These are phyloP conservation scores for Arthrobotrys iridis DNA, from an alignment of 2,329 filamentous ascomycete genomes.

Conservation along the genomic window DNA sequence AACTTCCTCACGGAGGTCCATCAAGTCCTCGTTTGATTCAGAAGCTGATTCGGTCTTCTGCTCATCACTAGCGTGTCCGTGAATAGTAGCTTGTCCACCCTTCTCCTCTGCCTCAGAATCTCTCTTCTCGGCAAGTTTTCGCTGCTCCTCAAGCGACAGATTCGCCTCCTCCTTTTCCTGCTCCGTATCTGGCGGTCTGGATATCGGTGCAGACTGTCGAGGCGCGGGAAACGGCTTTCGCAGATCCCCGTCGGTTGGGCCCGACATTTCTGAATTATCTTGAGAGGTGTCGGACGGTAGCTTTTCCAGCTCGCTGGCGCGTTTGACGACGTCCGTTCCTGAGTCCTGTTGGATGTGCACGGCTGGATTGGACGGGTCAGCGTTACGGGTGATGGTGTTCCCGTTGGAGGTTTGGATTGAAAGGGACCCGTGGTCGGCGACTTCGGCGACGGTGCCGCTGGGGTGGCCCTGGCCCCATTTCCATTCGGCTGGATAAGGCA, in stretches of 20 bases:
- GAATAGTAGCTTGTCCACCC: not conserved
- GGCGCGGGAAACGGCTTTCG: conserved; percentile 12
- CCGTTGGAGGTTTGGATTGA: conserved; percentile 70
- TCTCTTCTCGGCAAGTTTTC: not conserved
- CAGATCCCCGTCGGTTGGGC: not conserved
- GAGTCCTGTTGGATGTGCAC: conserved; percentile 68
- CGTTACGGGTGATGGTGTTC: conserved; percentile 73
- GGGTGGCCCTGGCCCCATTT: conserved; percentile 69
- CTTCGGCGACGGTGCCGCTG: conserved; percentile 69
- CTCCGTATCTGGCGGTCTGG: conserved; percentile 11
- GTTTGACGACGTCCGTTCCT: conserved; percentile 69
- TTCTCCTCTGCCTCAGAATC: not conserved
- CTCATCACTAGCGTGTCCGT: conserved; percentile 10
- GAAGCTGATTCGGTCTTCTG: not conserved
- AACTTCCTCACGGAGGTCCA: conserved; percentile 30
- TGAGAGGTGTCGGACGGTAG: not conserved
- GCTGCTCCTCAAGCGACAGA: conserved; percentile 31
- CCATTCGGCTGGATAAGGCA: conserved; percentile 67
- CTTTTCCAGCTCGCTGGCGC: conserved; percentile 67
- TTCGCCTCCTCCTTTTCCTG: conserved; percentile 29
- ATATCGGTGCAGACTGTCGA: conserved; percentile 17
- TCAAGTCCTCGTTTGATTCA: conserved; percentile 11
- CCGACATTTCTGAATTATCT: not conserved
- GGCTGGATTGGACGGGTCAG: conserved; percentile 70
- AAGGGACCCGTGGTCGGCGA: conserved; percentile 69